phyloP scores from a whole-genome alignment of 331 rosid genomes.

The Quercus phellos region DNA sequence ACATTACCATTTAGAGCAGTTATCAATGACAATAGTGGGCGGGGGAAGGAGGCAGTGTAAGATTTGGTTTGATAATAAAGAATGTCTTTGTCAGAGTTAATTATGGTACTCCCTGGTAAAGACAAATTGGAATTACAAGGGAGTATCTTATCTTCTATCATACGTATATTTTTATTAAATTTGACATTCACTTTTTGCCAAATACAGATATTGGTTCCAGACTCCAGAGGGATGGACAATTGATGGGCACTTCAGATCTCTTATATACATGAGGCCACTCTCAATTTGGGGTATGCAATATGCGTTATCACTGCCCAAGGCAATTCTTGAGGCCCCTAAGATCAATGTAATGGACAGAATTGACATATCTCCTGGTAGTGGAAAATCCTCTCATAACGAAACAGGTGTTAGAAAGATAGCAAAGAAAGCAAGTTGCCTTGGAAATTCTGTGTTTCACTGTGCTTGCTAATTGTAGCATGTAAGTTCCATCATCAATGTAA shows the following conservation, averaged over 20 bases:
- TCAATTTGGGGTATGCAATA: conserved; percentile 95
- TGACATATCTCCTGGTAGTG: conserved; percentile 53
- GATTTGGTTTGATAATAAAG: no score
- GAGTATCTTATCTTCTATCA: not conserved
- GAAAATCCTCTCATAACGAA: conserved; percentile 52
- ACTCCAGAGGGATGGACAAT: conserved; percentile 90
- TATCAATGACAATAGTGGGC: no score
- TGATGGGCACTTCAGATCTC: conserved; percentile 89
- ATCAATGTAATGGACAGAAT: conserved; percentile 92
- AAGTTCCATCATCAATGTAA: conserved; percentile 33
- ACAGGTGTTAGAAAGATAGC: conserved; percentile 70
- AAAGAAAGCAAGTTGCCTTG: conserved; percentile 60
- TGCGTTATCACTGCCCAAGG: conserved; percentile 74
- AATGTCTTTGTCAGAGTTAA: no score
- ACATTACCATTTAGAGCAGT: no score
- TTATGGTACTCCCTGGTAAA: not conserved
- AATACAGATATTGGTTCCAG: conserved; percentile 83
- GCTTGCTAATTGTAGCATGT: conserved; percentile 50
- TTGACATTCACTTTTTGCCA: not conserved
- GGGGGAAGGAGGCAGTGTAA: no score
- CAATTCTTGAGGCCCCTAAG: conserved; percentile 86
- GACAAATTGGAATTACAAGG: not conserved
- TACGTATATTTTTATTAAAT: not conserved
- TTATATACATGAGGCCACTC: conserved; percentile 92
- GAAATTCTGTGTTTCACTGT: conserved; percentile 76